Base-by-base conservation (phyloP, 1,284 basidiomycete genomes). In the Xanthoconium separans region DNA sequence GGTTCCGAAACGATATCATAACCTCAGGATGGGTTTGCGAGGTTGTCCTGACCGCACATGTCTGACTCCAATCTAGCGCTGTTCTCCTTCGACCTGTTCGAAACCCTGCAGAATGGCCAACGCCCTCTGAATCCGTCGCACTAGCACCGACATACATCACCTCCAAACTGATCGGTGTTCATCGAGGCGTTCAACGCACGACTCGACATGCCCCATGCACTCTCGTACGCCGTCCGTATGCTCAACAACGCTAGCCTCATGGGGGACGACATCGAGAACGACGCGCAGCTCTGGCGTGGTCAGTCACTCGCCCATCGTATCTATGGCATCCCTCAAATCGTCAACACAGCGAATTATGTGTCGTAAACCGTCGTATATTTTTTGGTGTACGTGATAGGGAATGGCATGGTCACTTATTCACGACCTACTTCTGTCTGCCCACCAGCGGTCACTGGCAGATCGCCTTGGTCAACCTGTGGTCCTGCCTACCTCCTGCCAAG, bases 181-280 rank as follows among this genome's bases (percentile, higher is more conserved):
- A 22, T 22, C 22, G 22, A 22, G 22, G 22, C 22, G 0, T 99
- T 99, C 83, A 96, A 99, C 63, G 54, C 75, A 2, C 99, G 97
- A 97, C 81, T 99, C 15, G 71, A 87, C 2, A 93, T 99, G 1
- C 89, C 91, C 0, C 66, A 76, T 29, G 77, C 81, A 22, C 88
- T 99, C 58, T 81, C 87, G 5, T 4, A 22, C 54, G 83, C 98
- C 40, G 90, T 99, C 27, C 86, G 85, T 60, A 98, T 96, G 92
- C 79, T 99, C 34, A 97, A 99, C 64, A 94, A 88, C 47, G 93
- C 95, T 2, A 96, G 92, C 66, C 76, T 99, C 37, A 4, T 99
- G 95, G 87, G 99, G 65, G 97, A 99, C 70, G 97, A 99, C 69
- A 96, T 99, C 37, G 94, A 99, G 72, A 97, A 99, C 66, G 22